A percentile compares a stretch with the other conserved stretches of the same genome.
Evolutionary conservation across 2,329 filamentous ascomycete species (phyloP).

Genomic region (Aphanocladium album): DNA sequence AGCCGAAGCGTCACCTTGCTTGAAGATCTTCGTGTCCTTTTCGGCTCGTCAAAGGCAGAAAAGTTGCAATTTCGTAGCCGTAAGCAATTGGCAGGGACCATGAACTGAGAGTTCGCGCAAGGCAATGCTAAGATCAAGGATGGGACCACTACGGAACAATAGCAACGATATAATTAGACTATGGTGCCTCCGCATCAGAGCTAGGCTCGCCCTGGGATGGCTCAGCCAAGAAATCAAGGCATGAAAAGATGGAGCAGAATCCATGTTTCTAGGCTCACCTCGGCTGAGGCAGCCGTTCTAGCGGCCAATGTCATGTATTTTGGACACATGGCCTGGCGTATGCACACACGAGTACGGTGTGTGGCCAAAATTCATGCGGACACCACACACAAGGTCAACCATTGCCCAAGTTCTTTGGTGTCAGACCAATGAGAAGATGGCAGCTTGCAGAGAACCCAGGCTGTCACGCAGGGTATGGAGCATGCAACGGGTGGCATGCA

Average conservation of each 20-base stretch:
- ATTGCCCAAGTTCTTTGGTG: not conserved
- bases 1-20: not conserved
- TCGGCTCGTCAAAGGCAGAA: not conserved
- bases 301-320: slow-evolving; percentile 7
- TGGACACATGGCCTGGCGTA: slow-evolving; percentile 8
- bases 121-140: slow-evolving; percentile 13
- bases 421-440: slow-evolving; percentile 1
- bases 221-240: slow-evolving; percentile 9
- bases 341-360: slow-evolving; percentile 8
- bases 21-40: not conserved
- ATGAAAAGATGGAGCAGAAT: slow-evolving; percentile 11
- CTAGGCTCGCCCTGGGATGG: slow-evolving; percentile 3
- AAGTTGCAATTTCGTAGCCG: slow-evolving; percentile 2
- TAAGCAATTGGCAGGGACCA: not conserved
- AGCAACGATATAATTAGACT: slow-evolving; percentile 13
- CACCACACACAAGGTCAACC: not conserved
- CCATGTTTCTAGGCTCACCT: slow-evolving; percentile 11
- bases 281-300: slow-evolving; percentile 11
- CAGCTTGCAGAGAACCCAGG: not conserved
- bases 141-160: slow-evolving; percentile 12
- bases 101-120: slow-evolving; percentile 10
- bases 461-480: slow-evolving; percentile 11
- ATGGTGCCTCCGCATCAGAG: slow-evolving; percentile 12
- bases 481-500: slow-evolving; percentile 10
- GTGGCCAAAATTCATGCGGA: not conserved